Percentiles rank a stretch among this genome's conserved stretches.
phyloP scores from a whole-genome alignment of 2,329 filamentous ascomycete genomes.

The Venturia oleaginea region DNA sequence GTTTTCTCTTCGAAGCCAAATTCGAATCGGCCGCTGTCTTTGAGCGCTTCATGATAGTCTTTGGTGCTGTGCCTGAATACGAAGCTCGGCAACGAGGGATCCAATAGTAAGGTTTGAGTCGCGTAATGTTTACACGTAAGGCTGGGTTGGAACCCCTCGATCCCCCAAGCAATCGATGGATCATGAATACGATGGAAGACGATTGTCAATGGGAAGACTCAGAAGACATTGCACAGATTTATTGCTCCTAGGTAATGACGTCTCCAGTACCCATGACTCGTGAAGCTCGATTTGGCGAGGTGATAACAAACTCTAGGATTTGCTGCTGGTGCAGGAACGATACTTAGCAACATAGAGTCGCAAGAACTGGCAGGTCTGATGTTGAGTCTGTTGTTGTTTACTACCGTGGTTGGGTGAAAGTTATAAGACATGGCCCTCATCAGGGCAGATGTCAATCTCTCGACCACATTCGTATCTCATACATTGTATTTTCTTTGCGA shows the following conservation, averaged over 20 bases:
- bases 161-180: background rate
- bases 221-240: too few relatives aligned
- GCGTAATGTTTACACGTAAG: background rate
- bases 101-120: background rate
- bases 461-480: background rate
- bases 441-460: too few relatives aligned
- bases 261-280: background rate
- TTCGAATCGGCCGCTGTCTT: background rate
- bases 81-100: too few relatives aligned
- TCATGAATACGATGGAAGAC: background rate
- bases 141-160: background rate
- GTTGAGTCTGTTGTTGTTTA: background rate
- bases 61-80: background rate
- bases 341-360: background rate
- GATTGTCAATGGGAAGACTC: background rate
- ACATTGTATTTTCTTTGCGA: too few relatives aligned
- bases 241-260: background rate
- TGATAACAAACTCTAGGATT: background rate
- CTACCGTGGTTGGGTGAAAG: background rate
- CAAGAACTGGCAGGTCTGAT: background rate
- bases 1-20: conserved; percentile 20
- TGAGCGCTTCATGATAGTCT: conserved; percentile 6
- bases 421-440: too few relatives aligned
- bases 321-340: too few relatives aligned
- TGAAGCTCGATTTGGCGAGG: background rate